phyloP scores from a whole-genome alignment of 2,329 filamentous ascomycete species.

The Aspergillus luchuensis region DNA sequence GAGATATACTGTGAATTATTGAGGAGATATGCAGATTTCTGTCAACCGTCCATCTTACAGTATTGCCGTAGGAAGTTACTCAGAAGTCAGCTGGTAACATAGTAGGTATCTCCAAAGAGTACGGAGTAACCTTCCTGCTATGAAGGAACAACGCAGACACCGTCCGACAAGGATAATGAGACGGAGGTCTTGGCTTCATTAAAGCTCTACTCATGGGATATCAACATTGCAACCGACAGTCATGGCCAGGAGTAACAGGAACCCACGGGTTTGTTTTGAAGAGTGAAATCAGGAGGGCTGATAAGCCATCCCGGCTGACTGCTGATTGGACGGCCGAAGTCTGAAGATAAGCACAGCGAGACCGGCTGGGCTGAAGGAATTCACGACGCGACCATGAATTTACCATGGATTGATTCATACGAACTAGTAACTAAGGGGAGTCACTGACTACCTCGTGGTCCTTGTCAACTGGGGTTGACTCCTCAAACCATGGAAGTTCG shows the following conservation, averaged over 20 bases:
- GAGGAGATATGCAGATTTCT: neutral
- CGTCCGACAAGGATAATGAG: neutral
- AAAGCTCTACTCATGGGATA: neutral
- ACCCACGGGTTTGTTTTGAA: neutral
- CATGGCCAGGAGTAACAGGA: constrained; percentile 6
- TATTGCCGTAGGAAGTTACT: too few species aligned
- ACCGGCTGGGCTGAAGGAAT: neutral
- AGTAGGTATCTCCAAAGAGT: neutral
- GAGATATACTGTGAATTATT: neutral
- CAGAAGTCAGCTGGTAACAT: neutral
- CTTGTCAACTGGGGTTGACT: neutral
- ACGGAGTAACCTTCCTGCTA: neutral
- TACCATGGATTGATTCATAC: neutral
- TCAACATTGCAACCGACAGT: neutral
- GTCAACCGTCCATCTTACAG: too few species aligned
- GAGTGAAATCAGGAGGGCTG: constrained; percentile 1
- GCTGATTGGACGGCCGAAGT: constrained; percentile 28
- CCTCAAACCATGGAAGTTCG: neutral
- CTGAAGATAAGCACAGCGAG: neutral
- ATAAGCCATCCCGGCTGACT: constrained; percentile 10
- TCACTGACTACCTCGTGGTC: neutral
- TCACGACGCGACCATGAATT: neutral
- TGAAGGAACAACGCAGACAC: neutral
- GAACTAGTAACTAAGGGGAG: neutral
- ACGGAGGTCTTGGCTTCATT: constrained; percentile 1